A percentile compares a stretch with the other conserved stretches of the same genome.
Conservation (phyloP, 805 yeast genomes). For the Barnettozyma populi region DNA sequence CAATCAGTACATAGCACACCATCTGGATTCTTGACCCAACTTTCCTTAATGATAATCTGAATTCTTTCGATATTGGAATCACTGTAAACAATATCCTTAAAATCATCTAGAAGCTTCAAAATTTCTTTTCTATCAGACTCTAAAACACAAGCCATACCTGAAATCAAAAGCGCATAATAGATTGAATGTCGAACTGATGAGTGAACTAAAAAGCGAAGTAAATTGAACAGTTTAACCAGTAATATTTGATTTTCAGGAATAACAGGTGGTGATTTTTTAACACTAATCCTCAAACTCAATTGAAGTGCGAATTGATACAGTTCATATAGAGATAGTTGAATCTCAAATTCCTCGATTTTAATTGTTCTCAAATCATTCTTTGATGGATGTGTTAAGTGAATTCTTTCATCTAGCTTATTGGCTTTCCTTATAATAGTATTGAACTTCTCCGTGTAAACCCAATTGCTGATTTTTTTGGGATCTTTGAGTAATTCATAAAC, state of each 20-base stretch:
- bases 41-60: not conserved
- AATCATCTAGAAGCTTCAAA: not conserved
- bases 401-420: constrained; percentile 1
- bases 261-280: constrained; percentile 2
- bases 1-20: constrained; percentile 2
- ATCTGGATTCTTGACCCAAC: constrained; percentile 3
- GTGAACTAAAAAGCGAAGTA: constrained; percentile 3
- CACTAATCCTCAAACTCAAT: not conserved
- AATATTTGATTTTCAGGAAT: constrained; percentile 3
- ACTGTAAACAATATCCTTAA: not conserved
- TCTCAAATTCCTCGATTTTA: constrained; percentile 2
- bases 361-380: constrained; percentile 4
- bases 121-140: constrained; percentile 5
- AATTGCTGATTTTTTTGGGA: constrained; percentile 1
- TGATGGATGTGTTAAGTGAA: constrained; percentile 3
- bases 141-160: not conserved
- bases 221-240: constrained; percentile 1
- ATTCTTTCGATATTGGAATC: constrained; percentile 1
- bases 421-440: constrained; percentile 1
- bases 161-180: not conserved
- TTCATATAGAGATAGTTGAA: constrained; percentile 5
- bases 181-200: constrained; percentile 2
- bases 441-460: constrained; percentile 4
- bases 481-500: constrained; percentile 1
- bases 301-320: constrained; percentile 2